phyloP scores from a whole-genome alignment of 2,329 filamentous ascomycete genomes.

The Mariannaea elegans region DNA sequence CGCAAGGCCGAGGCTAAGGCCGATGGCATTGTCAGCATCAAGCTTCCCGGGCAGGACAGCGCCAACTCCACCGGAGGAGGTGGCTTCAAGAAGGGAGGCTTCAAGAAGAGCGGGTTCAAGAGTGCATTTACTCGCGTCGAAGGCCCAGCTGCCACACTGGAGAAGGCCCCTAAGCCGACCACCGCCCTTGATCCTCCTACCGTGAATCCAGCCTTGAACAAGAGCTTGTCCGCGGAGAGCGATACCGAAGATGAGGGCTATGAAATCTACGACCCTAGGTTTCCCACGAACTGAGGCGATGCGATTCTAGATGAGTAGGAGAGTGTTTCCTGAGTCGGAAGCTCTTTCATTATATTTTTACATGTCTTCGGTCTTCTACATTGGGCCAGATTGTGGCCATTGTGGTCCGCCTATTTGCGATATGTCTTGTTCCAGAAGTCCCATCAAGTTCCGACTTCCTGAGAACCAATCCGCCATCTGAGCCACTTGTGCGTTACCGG shows the following conservation, averaged over 20 bases:
- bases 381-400: slow-evolving; percentile 43
- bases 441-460: slow-evolving; percentile 71
- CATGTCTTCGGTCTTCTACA: slow-evolving; percentile 26
- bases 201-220: slow-evolving; percentile 32
- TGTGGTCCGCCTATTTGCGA: slow-evolving; percentile 53
- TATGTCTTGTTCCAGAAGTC: slow-evolving; percentile 69
- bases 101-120: slow-evolving; percentile 87
- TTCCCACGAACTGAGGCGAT: slow-evolving; percentile 64
- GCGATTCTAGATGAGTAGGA: background rate
- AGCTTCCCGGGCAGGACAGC: slow-evolving; percentile 55
- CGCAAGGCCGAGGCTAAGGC: slow-evolving; percentile 76
- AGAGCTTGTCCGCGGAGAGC: slow-evolving; percentile 56
- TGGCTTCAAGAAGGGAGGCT: slow-evolving; percentile 74
- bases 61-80: slow-evolving; percentile 45
- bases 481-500: slow-evolving; percentile 46
- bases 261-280: slow-evolving; percentile 70
- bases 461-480: slow-evolving; percentile 73
- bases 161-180: slow-evolving; percentile 47
- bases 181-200: slow-evolving; percentile 31
- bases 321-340: background rate
- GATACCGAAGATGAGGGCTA: slow-evolving; percentile 78
- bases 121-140: slow-evolving; percentile 72
- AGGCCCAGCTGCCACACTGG: slow-evolving; percentile 45
- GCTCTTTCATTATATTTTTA: slow-evolving; percentile 8
- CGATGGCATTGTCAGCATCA: slow-evolving; percentile 74